Evolutionary conservation across 805 yeast species (phyloP).

Genomic region (Nakazawaea wickerhamii): DNA sequence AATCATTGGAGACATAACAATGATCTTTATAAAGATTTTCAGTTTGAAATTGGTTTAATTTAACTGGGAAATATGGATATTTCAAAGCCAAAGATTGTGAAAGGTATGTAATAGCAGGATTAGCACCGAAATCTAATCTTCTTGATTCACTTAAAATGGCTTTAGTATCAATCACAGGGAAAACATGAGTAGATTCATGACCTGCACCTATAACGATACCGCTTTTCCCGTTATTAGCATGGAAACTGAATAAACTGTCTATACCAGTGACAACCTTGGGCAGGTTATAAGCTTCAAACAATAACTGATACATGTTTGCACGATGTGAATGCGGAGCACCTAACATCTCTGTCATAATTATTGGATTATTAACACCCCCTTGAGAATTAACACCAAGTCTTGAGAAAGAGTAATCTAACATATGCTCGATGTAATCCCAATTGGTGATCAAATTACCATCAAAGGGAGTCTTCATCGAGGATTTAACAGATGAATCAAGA

Average conservation of each 20-base stretch:
- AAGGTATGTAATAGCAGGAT: conserved; percentile 60
- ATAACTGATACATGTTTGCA: conserved; percentile 66
- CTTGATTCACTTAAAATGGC: conserved; percentile 66
- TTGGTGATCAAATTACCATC: conserved; percentile 85
- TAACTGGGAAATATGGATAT: conserved; percentile 88
- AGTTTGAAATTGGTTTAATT: conserved; percentile 57
- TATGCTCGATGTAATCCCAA: conserved; percentile 85
- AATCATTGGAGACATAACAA: conserved; percentile 73
- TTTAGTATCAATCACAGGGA: conserved; percentile 73
- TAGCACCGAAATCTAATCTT: conserved; percentile 91
- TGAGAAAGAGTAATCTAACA: conserved; percentile 77
- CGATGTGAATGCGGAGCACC: conserved; percentile 71
- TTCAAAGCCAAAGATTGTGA: conserved; percentile 63
- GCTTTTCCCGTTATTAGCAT: conserved; percentile 49
- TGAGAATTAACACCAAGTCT: conserved; percentile 62
- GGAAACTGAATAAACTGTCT: conserved; percentile 74
- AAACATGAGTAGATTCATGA: conserved; percentile 71
- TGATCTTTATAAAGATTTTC: conserved; percentile 65
- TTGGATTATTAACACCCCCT: conserved; percentile 65
- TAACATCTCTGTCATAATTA: conserved; percentile 73
- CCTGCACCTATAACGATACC: conserved; percentile 86
- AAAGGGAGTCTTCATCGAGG: conserved; percentile 71
- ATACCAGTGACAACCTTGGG: conserved; percentile 78
- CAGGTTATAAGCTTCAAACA: conserved; percentile 78
- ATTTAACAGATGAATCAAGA: conserved; percentile 62